These are phyloP conservation scores for Madurella fahalii DNA, from an alignment of 2,329 filamentous ascomycete genomes.

Conservation along the genomic window DNA sequence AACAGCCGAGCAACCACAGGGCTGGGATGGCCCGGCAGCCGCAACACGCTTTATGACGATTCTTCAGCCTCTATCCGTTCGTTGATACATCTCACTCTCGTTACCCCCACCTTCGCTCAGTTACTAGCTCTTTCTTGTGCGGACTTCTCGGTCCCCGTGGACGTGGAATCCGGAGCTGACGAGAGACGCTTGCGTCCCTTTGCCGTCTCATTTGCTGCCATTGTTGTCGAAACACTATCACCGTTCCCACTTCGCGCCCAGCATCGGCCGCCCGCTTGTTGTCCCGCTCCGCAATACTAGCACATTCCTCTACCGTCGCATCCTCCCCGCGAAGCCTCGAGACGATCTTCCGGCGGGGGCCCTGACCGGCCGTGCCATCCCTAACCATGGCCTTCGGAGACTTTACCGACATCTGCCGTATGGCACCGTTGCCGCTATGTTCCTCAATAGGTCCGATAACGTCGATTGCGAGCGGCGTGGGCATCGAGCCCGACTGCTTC, in stretches of 20 bases:
- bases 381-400: constrained; percentile 69
- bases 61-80: neutral
- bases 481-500: constrained; percentile 88
- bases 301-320: too few species aligned
- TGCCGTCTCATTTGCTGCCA: too few species aligned
- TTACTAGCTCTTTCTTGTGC: neutral
- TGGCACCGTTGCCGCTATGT: constrained; percentile 82
- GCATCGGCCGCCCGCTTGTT: too few species aligned
- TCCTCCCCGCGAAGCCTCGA: neutral
- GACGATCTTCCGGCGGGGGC: neutral
- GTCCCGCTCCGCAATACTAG: too few species aligned
- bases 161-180: too few species aligned
- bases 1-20: constrained; percentile 15
- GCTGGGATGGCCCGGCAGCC: neutral
- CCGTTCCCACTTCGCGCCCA: too few species aligned
- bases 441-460: constrained; percentile 74
- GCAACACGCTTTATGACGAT: constrained; percentile 1
- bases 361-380: constrained; percentile 10
- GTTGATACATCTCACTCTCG: constrained; percentile 6
- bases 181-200: too few species aligned
- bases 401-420: constrained; percentile 81
- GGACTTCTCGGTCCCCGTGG: too few species aligned
- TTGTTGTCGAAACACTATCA: too few species aligned
- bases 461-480: constrained; percentile 61
- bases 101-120: neutral